A percentile compares a stretch with the other conserved stretches of the same genome.
phyloP scores from a whole-genome alignment of 306 rosid genomes.

The Potentilla sterilis region DNA sequence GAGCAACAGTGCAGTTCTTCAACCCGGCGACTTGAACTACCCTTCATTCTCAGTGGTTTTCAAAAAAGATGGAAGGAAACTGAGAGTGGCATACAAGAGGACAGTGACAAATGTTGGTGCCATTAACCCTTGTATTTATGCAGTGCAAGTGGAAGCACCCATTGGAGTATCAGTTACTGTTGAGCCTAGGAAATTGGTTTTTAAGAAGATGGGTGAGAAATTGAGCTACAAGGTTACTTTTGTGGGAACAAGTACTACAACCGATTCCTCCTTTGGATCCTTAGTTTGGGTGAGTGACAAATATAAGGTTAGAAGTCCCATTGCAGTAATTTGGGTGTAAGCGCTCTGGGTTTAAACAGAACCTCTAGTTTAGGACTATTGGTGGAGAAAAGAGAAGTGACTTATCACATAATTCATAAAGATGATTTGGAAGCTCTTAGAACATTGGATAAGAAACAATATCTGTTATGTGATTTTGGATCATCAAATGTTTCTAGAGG shows the following conservation, averaged over 20 bases:
- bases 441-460: not conserved
- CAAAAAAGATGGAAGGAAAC: constrained; percentile 13
- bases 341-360: not conserved
- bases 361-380: constrained; percentile 2
- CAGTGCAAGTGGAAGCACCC: constrained; percentile 46
- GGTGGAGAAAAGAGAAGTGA: not conserved
- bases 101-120: constrained; percentile 63
- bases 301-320: constrained; percentile 60
- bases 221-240: constrained; percentile 53
- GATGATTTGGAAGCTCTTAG: not conserved
- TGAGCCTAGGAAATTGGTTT: constrained; percentile 43
- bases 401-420: not conserved
- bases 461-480: not conserved
- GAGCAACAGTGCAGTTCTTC: constrained; percentile 8
- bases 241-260: constrained; percentile 13
- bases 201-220: constrained; percentile 45
- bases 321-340: constrained; percentile 53
- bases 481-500: not conserved
- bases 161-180: constrained; percentile 43
- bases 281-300: constrained; percentile 44
- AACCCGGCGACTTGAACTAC: constrained; percentile 58
- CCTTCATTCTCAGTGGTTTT: constrained; percentile 64
- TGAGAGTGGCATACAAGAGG: constrained; percentile 47
- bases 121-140: constrained; percentile 38
- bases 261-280: constrained; percentile 51